These are phyloP conservation scores for Scheffersomyces titani DNA, from an alignment of 1,139 yeast species.

Conservation along the genomic window DNA sequence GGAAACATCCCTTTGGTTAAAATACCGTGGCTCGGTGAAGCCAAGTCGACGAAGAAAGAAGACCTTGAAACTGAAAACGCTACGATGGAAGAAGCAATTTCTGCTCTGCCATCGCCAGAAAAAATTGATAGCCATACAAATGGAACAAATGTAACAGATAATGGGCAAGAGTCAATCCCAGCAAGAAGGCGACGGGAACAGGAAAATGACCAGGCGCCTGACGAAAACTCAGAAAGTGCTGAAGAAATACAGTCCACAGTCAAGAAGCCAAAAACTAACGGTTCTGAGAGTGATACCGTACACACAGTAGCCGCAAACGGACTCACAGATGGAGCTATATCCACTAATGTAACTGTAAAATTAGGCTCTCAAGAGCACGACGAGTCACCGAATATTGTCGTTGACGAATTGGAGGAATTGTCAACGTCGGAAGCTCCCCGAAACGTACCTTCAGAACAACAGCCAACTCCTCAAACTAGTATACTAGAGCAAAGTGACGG, in stretches of 20 bases:
- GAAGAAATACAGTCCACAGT: neutral
- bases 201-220: neutral
- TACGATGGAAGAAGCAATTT: neutral
- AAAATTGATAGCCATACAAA: neutral
- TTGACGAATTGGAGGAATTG: neutral
- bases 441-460: neutral
- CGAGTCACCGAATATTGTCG: neutral
- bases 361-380: neutral
- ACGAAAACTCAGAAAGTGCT: neutral
- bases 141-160: neutral
- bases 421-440: neutral
- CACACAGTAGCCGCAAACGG: neutral
- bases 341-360: neutral
- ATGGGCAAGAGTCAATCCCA: neutral
- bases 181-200: neutral
- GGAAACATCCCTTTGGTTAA: conserved; percentile 27
- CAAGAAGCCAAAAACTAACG: neutral
- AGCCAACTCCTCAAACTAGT: neutral
- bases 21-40: conserved; percentile 49
- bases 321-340: neutral
- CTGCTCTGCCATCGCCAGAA: neutral
- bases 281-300: neutral
- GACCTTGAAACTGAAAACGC: neutral
- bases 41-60: conserved; percentile 7
- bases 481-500: neutral